These are phyloP conservation scores for Spiraea crenata DNA, from an alignment of 331 rosid species.

Conservation along the genomic window DNA sequence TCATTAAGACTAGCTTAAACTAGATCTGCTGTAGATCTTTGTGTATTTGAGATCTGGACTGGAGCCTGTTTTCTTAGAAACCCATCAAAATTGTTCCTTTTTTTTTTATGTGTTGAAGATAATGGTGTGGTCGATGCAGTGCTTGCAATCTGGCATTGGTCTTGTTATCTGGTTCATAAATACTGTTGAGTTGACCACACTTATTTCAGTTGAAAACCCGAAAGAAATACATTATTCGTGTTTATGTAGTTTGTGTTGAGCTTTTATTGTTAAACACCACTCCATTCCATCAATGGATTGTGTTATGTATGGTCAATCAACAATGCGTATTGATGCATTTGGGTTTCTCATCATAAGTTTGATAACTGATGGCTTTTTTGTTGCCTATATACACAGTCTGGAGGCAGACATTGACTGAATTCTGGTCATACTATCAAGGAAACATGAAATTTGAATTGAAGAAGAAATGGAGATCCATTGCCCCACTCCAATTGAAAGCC, in stretches of 20 bases:
- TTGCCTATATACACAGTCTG: conserved; percentile 27
- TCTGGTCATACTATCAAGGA: conserved; percentile 25
- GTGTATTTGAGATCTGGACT: conserved; percentile 8
- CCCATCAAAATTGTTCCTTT: conserved; percentile 2
- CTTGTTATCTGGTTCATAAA: too few species aligned
- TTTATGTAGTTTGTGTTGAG: background rate
- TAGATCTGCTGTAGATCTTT: conserved; percentile 44
- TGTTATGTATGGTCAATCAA: background rate
- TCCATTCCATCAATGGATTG: background rate
- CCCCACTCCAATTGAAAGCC: conserved; percentile 68
- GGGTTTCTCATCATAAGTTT: background rate
- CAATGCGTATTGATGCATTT: background rate
- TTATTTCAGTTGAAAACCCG: too few species aligned
- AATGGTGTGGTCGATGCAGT: conserved; percentile 9
- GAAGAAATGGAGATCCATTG: conserved; percentile 78
- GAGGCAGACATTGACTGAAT: conserved; percentile 31
- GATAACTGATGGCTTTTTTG: conserved; percentile 10
- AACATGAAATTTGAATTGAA: conserved; percentile 72
- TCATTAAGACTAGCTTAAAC: background rate
- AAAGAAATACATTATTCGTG: too few species aligned
- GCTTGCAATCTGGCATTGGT: background rate
- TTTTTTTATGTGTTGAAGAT: background rate
- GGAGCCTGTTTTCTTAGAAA: conserved; percentile 1
- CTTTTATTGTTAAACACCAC: background rate
- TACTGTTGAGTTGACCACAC: too few species aligned